Percentiles rank a stretch among this genome's conserved stretches.
phyloP scores from a whole-genome alignment of 1,139 yeast genomes.

The Lodderomyces metapsilosis region DNA sequence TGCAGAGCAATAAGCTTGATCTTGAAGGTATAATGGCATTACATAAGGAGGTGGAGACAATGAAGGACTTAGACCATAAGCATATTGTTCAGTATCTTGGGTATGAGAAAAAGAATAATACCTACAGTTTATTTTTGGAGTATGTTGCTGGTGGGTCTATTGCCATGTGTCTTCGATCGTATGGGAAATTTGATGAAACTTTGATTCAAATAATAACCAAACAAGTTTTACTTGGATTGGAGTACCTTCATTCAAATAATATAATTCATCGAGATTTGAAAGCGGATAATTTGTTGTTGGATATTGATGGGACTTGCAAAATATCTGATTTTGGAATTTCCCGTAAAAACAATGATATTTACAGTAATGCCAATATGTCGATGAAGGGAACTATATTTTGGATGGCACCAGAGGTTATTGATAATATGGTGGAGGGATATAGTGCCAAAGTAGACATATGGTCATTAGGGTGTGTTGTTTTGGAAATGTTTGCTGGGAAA shows the following conservation, averaged over 20 bases:
- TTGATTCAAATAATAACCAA: constrained; percentile 70
- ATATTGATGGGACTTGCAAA: constrained; percentile 91
- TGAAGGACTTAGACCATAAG: constrained; percentile 90
- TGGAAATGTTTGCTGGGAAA: constrained; percentile 91
- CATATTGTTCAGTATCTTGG: constrained; percentile 96
- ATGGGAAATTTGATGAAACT: constrained; percentile 82
- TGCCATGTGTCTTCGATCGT: constrained; percentile 77
- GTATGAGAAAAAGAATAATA: constrained; percentile 72
- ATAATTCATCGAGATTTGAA: constrained; percentile 93
- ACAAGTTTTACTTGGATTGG: constrained; percentile 80
- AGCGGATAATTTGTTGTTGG: constrained; percentile 88
- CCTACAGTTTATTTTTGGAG: constrained; percentile 84
- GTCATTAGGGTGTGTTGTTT: constrained; percentile 93
- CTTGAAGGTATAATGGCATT: constrained; percentile 75
- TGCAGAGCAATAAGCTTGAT: constrained; percentile 16
- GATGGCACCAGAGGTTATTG: constrained; percentile 99
- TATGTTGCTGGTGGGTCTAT: constrained; percentile 98
- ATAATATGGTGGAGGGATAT: constrained; percentile 83
- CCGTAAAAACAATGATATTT: constrained; percentile 71
- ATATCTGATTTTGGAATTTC: constrained; percentile 98
- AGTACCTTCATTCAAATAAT: constrained; percentile 83
- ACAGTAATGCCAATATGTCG: constrained; percentile 93
- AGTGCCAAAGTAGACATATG: constrained; percentile 94
- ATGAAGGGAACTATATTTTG: constrained; percentile 98
- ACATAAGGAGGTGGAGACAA: constrained; percentile 87